Conservation (phyloP, 2,329 filamentous ascomycete species). For the Fusarium staphyleae region DNA sequence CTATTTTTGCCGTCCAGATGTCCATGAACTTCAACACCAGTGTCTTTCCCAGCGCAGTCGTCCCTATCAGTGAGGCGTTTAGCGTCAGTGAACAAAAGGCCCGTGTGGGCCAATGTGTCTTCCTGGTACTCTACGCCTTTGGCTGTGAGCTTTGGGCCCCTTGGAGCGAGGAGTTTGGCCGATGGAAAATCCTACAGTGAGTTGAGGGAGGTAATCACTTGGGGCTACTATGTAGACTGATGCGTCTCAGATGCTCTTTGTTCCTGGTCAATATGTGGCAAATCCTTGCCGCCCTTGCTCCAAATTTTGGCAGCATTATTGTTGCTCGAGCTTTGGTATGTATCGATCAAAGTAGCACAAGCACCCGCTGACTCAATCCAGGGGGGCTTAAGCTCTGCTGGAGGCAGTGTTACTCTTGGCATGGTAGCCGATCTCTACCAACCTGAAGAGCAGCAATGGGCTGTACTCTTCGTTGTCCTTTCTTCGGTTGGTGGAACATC, state of each 20-base stretch:
- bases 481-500: constrained; percentile 79
- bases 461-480: constrained; percentile 76
- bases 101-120: constrained; percentile 75
- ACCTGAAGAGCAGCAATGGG: constrained; percentile 72
- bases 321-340: constrained; percentile 66
- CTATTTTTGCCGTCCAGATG: constrained; percentile 74
- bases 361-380: background rate
- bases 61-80: constrained; percentile 70
- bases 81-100: constrained; percentile 70
- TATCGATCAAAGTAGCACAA: background rate
- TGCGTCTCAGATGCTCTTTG: constrained; percentile 55
- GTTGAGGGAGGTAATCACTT: background rate
- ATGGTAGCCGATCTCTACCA: constrained; percentile 78
- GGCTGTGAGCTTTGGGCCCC: constrained; percentile 87
- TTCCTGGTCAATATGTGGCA: constrained; percentile 79
- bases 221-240: background rate
- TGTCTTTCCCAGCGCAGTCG: constrained; percentile 71
- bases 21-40: constrained; percentile 81
- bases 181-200: constrained; percentile 73
- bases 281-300: constrained; percentile 72
- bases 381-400: constrained; percentile 70
- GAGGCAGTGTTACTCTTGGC: constrained; percentile 73
- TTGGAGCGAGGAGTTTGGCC: constrained; percentile 81
- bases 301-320: constrained; percentile 73
- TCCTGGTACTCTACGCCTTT: constrained; percentile 79